Evolutionary conservation across 1,139 yeast genomes (phyloP).

Genomic region (Saccharomycopsis phalli): DNA sequence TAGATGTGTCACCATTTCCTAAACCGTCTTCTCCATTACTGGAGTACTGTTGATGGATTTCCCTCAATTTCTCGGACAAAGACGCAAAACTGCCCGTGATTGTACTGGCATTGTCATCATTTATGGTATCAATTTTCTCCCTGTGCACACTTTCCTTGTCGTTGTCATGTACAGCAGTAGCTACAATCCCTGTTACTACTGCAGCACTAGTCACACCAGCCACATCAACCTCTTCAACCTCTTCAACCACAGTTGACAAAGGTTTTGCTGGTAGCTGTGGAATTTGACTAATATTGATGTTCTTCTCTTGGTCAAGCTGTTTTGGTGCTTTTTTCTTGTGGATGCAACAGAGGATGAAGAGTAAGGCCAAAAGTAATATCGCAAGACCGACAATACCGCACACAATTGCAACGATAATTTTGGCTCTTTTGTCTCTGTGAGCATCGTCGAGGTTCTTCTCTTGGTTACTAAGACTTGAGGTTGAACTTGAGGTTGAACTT

Average conservation of each 20-base stretch:
- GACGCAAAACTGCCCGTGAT: conserved; percentile 20
- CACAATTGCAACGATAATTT: conserved; percentile 19
- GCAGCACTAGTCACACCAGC: conserved; percentile 17
- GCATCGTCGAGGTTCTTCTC: not conserved
- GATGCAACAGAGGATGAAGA: conserved; percentile 13
- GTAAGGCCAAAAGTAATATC: conserved; percentile 2
- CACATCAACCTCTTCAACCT: conserved; percentile 15
- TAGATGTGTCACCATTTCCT: conserved; percentile 4
- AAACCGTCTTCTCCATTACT: conserved; percentile 8
- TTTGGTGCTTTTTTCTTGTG: conserved; percentile 11
- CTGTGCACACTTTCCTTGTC: conserved; percentile 8
- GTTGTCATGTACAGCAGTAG: conserved; percentile 8
- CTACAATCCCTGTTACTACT: conserved; percentile 22
- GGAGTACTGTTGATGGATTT: conserved; percentile 19
- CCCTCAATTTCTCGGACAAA: conserved; percentile 19
- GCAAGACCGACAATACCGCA: conserved; percentile 17
- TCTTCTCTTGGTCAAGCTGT: conserved; percentile 11
- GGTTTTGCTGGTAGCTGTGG: not conserved
- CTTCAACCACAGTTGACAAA: not conserved
- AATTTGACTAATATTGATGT: conserved; percentile 11
- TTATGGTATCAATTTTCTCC: conserved; percentile 12
- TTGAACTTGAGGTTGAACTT: conserved; percentile 34
- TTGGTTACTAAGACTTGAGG: conserved; percentile 23
- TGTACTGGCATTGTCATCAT: conserved; percentile 19
- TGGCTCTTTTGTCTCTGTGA: conserved; percentile 7